Conservation (phyloP, 495 filamentous ascomycete species). For the Xylaria nigripes region DNA sequence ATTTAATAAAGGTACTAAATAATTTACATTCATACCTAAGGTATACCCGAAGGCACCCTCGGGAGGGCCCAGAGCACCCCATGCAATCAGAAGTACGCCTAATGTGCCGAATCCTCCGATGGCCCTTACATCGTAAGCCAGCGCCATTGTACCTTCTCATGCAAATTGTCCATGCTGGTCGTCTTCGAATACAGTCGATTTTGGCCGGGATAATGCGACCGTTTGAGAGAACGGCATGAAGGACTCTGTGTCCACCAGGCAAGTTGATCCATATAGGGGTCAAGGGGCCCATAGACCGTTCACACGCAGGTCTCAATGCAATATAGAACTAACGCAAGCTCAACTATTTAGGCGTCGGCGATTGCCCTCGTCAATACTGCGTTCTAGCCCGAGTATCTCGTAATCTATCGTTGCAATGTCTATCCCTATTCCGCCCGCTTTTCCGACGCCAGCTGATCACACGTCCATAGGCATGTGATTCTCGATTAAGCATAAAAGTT, state of each 20-base stretch:
- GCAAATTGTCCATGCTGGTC: too few species aligned
- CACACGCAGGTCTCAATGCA: background rate
- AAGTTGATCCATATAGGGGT: background rate
- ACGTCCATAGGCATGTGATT: conserved; percentile 23
- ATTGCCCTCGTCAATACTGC: background rate
- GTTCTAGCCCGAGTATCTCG: conserved; percentile 1
- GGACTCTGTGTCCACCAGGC: background rate
- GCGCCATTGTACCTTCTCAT: background rate
- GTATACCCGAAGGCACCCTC: background rate
- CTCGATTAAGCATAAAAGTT: conserved; percentile 52
- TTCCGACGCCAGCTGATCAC: background rate
- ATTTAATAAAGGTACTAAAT: background rate
- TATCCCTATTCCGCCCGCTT: conserved; percentile 9
- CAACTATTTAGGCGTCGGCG: background rate
- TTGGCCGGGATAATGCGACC: background rate
- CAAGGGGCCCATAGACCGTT: background rate
- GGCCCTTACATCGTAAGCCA: background rate
- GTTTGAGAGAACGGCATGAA: background rate
- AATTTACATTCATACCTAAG: background rate
- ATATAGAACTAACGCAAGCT: background rate
- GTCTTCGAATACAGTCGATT: background rate
- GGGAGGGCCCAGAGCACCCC: background rate
- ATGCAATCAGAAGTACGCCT: background rate
- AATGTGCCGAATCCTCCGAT: background rate
- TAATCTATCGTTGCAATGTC: conserved; percentile 8